Evolutionary conservation across 768 basidiomycete species (phyloP), one percentile per base, ranked within the genome.

Genomic region (Brasilioporus rufonigricans): DNA sequence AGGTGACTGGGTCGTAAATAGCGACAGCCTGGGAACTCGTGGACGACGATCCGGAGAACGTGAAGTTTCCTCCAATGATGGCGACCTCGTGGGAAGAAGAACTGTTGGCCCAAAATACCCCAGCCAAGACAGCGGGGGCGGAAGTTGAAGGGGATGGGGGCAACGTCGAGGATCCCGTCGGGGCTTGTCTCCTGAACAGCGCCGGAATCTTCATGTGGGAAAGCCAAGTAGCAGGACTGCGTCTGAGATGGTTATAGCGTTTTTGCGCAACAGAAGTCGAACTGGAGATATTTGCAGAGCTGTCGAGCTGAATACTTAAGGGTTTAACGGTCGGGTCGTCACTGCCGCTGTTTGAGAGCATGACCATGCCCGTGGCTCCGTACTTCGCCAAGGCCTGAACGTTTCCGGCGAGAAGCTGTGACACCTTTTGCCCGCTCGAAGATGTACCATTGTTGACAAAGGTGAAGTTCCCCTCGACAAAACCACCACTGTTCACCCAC

Each of bases 21-120:
- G 83, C 91, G 21, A 96, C 66, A 29, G 79, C 84, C 57, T 79
- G 74, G 2, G 83, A 77, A 3, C 66, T 65, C 18, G 70, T 58
- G 2, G 77, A 73, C 5, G 76, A 72, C 8, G 70, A 66, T 36
- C 73, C 58, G 7, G 76, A 55, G 65, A 85, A 85, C 1, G 88
- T 81, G 68, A 98, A 99, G 69, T 94, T 93, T 33, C 96, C 96
- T 31, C 94, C 96, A 45, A 98, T 76, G 57, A 98, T 82, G 40
- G 84, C 83, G 19, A 92, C 71, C 52, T 90, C 83, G 5, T 80
- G 77, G 11, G 74, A 74, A 3, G 83, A 83, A 2, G 86, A 80
- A 35, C 76, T 77, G 65, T 98, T 97, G 8, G 83, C 88, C 91
- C 92, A 98, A 76, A 93, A 98, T 2, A 82, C 81, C 31, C 92